Conservation (phyloP, 805 yeast species). For the Spathaspora girioi region DNA sequence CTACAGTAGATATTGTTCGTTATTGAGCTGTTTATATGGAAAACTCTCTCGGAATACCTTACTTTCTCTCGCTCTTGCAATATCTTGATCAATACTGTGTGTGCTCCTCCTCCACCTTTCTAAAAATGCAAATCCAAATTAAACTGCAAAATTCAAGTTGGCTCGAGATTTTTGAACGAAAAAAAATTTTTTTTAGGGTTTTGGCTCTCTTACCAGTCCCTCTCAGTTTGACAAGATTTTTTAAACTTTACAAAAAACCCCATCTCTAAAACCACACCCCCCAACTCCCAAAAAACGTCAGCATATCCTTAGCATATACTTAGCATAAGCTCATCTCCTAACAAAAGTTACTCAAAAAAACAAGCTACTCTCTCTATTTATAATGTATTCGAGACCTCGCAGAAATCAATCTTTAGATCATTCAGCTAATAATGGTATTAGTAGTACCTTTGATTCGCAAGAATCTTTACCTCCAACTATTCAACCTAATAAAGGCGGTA, state of each 20-base stretch:
- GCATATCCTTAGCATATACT: neutral
- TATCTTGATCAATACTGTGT: no score
- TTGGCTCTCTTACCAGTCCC: no score
- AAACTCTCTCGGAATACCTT: no score
- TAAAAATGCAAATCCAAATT: no score
- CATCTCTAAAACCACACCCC: neutral
- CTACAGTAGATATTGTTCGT: no score
- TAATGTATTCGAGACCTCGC: constrained; percentile 7
- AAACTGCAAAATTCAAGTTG: neutral
- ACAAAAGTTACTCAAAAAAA: neutral
- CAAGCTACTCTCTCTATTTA: neutral
- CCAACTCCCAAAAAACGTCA: neutral
- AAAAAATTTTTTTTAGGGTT: neutral
- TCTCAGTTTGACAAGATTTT: no score
- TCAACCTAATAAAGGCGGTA: constrained; percentile 39
- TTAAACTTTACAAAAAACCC: neutral
- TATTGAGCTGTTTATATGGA: no score
- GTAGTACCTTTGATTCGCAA: constrained; percentile 1
- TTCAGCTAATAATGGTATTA: neutral
- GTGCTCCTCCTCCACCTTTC: no score
- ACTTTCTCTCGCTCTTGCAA: no score
- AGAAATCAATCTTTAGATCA: constrained; percentile 3
- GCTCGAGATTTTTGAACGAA: neutral
- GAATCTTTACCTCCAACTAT: constrained; percentile 12
- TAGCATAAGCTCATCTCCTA: neutral